phyloP scores from a whole-genome alignment of 2,329 filamentous ascomycete species.

The Acrocalymma vagum region DNA sequence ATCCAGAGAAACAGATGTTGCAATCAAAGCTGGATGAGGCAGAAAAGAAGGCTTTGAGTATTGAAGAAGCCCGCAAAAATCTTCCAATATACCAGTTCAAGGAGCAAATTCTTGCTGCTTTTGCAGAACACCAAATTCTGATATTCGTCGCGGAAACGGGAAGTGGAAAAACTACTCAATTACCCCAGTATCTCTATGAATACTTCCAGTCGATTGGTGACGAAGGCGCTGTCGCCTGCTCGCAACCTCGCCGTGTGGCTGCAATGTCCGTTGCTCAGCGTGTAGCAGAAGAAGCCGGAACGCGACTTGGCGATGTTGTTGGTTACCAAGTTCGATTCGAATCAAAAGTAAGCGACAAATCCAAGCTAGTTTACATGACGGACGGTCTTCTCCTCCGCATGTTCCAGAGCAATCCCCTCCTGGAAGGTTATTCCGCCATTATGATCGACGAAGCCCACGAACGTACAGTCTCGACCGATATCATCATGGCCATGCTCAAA shows the following conservation, averaged over 20 bases:
- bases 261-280: constrained; percentile 98
- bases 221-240: constrained; percentile 84
- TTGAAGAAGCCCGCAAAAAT: constrained; percentile 90
- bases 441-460: constrained; percentile 99
- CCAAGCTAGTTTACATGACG: constrained; percentile 93
- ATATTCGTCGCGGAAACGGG: constrained; percentile 96
- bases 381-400: constrained; percentile 94
- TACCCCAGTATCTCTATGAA: constrained; percentile 93
- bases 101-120: constrained; percentile 83
- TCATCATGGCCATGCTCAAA: constrained; percentile 86
- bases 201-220: constrained; percentile 53
- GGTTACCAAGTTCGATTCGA: constrained; percentile 97
- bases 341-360: constrained; percentile 89
- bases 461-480: constrained; percentile 88
- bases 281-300: constrained; percentile 92
- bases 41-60: constrained; percentile 85
- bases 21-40: constrained; percentile 86
- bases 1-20: constrained; percentile 81
- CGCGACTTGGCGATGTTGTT: constrained; percentile 89
- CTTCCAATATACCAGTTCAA: constrained; percentile 90
- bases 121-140: constrained; percentile 85
- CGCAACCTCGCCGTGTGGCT: constrained; percentile 92
- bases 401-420: constrained; percentile 86
- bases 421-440: constrained; percentile 82
- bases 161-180: constrained; percentile 93